A percentile compares a stretch with the other conserved stretches of the same genome.
Evolutionary conservation across 2,329 filamentous ascomycete genomes (phyloP).

Genomic region (Arthrobotrys conoides): DNA sequence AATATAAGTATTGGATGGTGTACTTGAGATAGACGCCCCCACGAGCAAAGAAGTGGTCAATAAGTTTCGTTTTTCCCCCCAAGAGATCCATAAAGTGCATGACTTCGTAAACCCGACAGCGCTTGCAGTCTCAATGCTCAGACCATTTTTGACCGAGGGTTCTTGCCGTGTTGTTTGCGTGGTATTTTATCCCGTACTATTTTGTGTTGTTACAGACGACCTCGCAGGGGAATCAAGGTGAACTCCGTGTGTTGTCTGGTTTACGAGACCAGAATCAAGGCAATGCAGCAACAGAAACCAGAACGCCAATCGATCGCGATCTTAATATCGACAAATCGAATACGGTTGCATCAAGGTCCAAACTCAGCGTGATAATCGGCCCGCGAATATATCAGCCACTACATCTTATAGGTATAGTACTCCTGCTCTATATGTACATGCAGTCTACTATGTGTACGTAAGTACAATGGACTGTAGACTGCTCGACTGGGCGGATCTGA

Average conservation of each 20-base stretch:
- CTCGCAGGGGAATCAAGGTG: too few relatives aligned
- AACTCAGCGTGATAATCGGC: not conserved
- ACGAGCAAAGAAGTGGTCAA: not conserved
- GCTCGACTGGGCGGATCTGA: not conserved
- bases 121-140: not conserved
- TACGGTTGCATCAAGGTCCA: not conserved
- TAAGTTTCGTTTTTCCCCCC: not conserved
- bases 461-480: not conserved
- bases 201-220: not conserved
- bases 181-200: not conserved
- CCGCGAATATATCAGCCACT: not conserved
- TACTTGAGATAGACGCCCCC: not conserved
- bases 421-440: not conserved
- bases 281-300: too few relatives aligned
- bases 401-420: not conserved
- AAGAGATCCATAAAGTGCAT: not conserved
- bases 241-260: too few relatives aligned
- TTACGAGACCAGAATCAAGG: too few relatives aligned
- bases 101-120: not conserved
- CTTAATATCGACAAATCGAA: not conserved
- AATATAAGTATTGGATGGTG: not conserved
- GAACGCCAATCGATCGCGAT: not conserved
- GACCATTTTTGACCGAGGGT: too few relatives aligned
- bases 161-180: not conserved
- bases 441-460: not conserved